Percentiles rank a stretch among this genome's conserved stretches.
phyloP scores from a whole-genome alignment of 2,329 filamentous ascomycete species.

The Dactylella cylindrospora region DNA sequence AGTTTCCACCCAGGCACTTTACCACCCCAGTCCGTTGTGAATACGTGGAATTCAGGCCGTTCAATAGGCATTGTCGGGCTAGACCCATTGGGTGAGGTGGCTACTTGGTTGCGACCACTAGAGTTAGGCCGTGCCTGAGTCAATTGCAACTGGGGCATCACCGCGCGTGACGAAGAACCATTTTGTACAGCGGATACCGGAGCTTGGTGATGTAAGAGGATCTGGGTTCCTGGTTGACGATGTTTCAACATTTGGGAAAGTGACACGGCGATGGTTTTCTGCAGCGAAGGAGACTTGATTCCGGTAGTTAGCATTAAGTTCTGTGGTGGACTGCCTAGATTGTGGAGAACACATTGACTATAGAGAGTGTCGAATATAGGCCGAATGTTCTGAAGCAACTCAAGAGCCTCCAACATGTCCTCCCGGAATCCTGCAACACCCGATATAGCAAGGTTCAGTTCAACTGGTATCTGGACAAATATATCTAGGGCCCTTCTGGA shows the following conservation, averaged over 20 bases:
- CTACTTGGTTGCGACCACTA: neutral
- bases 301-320: constrained; percentile 9
- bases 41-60: constrained; percentile 20
- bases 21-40: constrained; percentile 39
- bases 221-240: neutral
- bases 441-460: neutral
- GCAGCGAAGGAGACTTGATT: constrained; percentile 24
- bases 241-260: constrained; percentile 32
- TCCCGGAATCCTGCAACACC: constrained; percentile 17
- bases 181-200: neutral
- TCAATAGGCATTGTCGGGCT: no score
- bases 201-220: constrained; percentile 1
- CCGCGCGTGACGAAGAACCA: neutral
- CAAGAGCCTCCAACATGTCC: constrained; percentile 12
- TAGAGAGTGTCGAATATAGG: constrained; percentile 27
- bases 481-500: constrained; percentile 14
- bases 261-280: constrained; percentile 24
- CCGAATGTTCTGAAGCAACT: constrained; percentile 20
- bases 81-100: no score
- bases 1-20: constrained; percentile 37
- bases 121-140: neutral
- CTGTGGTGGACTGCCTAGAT: constrained; percentile 8
- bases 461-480: constrained; percentile 15
- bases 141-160: neutral
- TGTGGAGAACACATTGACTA: constrained; percentile 16